These are phyloP conservation scores for Pseudocercospora fuligena DNA, from an alignment of 2,329 filamentous ascomycete genomes.

Conservation along the genomic window DNA sequence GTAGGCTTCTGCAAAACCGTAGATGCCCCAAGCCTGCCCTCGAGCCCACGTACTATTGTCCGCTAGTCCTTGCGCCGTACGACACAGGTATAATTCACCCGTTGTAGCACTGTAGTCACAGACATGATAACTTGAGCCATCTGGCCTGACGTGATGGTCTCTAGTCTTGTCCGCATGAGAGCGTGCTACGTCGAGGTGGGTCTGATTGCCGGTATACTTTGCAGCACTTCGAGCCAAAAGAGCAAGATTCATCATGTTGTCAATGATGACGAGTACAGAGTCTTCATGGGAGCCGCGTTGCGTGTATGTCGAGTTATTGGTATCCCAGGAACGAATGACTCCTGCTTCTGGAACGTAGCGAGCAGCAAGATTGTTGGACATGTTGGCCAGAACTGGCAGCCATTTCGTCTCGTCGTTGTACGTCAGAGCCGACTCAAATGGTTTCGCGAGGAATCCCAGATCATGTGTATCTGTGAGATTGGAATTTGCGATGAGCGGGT, in stretches of 20 bases:
- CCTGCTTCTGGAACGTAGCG: constrained; percentile 24
- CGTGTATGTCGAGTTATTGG: constrained; percentile 14
- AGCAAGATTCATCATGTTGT: constrained; percentile 31
- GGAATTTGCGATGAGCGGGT: constrained; percentile 22
- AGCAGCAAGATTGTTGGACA: constrained; percentile 24
- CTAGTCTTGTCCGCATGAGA: constrained; percentile 25
- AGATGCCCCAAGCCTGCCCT: constrained; percentile 28
- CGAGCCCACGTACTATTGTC: constrained; percentile 29
- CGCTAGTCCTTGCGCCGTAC: constrained; percentile 26
- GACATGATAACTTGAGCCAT: constrained; percentile 28
- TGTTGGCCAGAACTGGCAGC: constrained; percentile 20
- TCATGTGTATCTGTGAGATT: constrained; percentile 28
- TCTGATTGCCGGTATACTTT: constrained; percentile 21
- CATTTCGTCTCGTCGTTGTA: constrained; percentile 19
- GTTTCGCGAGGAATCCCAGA: constrained; percentile 26
- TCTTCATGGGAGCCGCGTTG: constrained; percentile 22
- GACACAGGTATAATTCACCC: constrained; percentile 26
- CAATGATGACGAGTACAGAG: constrained; percentile 28
- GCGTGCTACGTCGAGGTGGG: constrained; percentile 19
- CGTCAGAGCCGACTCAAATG: constrained; percentile 25
- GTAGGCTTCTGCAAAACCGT: constrained; percentile 29
- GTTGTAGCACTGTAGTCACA: constrained; percentile 24
- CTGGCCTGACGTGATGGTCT: constrained; percentile 21
- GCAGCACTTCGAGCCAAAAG: constrained; percentile 22
- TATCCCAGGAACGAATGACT: constrained; percentile 27